Conservation (phyloP, 1,284 basidiomycete species). For the Rhizopogon parksii region DNA sequence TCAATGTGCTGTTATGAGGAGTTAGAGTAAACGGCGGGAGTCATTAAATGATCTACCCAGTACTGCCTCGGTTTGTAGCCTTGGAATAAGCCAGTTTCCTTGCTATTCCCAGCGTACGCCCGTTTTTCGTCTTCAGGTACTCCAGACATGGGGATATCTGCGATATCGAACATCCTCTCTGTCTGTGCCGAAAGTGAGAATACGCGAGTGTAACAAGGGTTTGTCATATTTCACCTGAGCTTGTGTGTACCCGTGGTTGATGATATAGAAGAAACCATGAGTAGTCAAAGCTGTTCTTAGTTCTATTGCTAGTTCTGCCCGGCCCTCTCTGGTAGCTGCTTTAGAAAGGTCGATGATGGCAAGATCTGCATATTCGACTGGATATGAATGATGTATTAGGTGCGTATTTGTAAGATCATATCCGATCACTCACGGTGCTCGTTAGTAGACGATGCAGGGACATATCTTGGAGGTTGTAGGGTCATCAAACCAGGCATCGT, state of each 20-base stretch:
- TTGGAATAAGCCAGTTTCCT: slow-evolving; percentile 47
- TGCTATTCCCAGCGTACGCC: slow-evolving; percentile 41
- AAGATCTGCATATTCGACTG: slow-evolving; percentile 65
- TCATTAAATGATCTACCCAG: slow-evolving; percentile 36
- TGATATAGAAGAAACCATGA: slow-evolving; percentile 58
- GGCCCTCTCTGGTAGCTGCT: slow-evolving; percentile 39
- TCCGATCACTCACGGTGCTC: slow-evolving; percentile 15
- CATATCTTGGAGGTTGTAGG: slow-evolving; percentile 19
- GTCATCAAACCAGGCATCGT: slow-evolving; percentile 18
- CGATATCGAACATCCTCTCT: slow-evolving; percentile 53
- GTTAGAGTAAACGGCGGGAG: background rate
- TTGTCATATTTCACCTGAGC: slow-evolving; percentile 32
- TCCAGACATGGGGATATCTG: slow-evolving; percentile 50
- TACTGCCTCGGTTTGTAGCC: slow-evolving; percentile 55
- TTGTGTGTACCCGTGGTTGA: slow-evolving; percentile 50
- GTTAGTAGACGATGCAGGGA: slow-evolving; percentile 17
- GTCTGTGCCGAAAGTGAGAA: slow-evolving; percentile 28
- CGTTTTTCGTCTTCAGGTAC: slow-evolving; percentile 54
- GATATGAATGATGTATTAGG: background rate
- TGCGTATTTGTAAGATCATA: background rate
- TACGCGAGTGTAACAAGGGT: background rate
- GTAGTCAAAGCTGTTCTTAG: slow-evolving; percentile 52
- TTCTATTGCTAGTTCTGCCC: slow-evolving; percentile 38
- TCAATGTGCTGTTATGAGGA: slow-evolving; percentile 42
- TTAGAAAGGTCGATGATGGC: slow-evolving; percentile 58